A percentile compares a stretch with the other conserved stretches of the same genome.
Evolutionary conservation across 306 rosid genomes (phyloP).

Genomic region (Arachis hypogaea): DNA sequence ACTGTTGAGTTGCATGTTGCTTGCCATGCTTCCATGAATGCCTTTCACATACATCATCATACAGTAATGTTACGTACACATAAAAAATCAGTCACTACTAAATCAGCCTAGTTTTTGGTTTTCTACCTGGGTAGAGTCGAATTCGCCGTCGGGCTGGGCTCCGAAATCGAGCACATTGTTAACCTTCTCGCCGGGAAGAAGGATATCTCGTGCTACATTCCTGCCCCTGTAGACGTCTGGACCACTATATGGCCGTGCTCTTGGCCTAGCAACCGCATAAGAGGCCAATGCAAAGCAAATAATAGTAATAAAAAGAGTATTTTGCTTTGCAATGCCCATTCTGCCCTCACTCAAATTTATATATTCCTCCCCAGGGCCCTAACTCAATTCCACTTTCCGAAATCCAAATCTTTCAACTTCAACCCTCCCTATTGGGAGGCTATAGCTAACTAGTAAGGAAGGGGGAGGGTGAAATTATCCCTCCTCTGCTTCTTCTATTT

Average conservation of each 20-base stretch:
- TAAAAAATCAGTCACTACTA: too few species aligned
- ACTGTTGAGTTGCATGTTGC: constrained; percentile 51
- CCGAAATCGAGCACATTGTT: constrained; percentile 53
- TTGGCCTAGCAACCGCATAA: not conserved
- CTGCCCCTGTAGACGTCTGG: constrained; percentile 34
- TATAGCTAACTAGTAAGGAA: too few species aligned
- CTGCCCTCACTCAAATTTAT: not conserved
- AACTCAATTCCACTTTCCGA: not conserved
- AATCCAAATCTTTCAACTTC: not conserved
- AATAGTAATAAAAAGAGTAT: constrained; percentile 24
- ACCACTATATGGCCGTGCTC: not conserved
- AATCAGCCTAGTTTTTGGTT: too few species aligned
- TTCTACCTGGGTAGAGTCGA: constrained; percentile 56
- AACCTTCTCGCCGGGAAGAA: constrained; percentile 45
- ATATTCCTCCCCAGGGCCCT: too few species aligned
- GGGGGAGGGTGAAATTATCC: constrained; percentile 31
- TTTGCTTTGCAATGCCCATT: constrained; percentile 54
- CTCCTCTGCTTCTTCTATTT: constrained; percentile 29
- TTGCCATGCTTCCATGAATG: constrained; percentile 68
- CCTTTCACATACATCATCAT: constrained; percentile 34
- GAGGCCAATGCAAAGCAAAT: constrained; percentile 40
- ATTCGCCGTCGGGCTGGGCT: constrained; percentile 55
- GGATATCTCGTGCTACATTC: constrained; percentile 37
- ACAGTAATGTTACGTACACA: too few species aligned
- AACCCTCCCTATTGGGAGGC: constrained; percentile 46